Base-by-base conservation (phyloP, 2,329 filamentous ascomycete species). In the Acrocalymma vagum region DNA sequence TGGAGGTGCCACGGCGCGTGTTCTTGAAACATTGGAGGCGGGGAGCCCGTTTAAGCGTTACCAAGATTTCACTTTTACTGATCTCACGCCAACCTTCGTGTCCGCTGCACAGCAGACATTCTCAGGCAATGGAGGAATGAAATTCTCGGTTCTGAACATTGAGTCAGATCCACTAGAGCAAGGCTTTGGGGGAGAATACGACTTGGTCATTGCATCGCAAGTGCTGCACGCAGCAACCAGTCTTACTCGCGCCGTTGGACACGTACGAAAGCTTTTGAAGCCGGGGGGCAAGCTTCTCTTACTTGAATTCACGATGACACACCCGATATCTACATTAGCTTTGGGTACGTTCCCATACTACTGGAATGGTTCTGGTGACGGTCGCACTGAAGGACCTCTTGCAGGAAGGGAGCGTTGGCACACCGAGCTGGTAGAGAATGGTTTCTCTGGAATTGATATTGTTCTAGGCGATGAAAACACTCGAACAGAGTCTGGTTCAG, bases 231-330 rank as follows among this genome's bases (percentile, higher is more conserved):
- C 45, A 1, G 45, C 54, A 2, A 5, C 9, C 1, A 42, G 35
- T 17, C 27, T 61, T 4, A 21, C 32, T 2, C 33, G 45, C 10
- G 53, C 62, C 1, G 38, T 69, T 20, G 25, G 17, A 14, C 58
- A 66, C 38, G 39, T 40, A 4, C 44, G 54, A 10, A 60, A 53
- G 21, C 38, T 68, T 8, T 45, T 68, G 1, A 52, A 55, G 15
- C 72, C 77, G 0, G 75, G 72, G 1, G 78, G 78, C 0, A 70
- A 73, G 24, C 55, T 82, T 0, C 24, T 80, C 1, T 29, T 79
- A 0, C 42, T 73, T 5, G 78, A 81, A 42, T 31, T 41, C 35
- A 57, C 51, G 2, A 33, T 37, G 9, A 29, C 15, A 9, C 6
- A 13, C 17, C 17, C 11, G 4, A n/a, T 26, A 2, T 13, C 14